Conservation (phyloP, 257 asterid genomes). For the Scutellaria minor region DNA sequence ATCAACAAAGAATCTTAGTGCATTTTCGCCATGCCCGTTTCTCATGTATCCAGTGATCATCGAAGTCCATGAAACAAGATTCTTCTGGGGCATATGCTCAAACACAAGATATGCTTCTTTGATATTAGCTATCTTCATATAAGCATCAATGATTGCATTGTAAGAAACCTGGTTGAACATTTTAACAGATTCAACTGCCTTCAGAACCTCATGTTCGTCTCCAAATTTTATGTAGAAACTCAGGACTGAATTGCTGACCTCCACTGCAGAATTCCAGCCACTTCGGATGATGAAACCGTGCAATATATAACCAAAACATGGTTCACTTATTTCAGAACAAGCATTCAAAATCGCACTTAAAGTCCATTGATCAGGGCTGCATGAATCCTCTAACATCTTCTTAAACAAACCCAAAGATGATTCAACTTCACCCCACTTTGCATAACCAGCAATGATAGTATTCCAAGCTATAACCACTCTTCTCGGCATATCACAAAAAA, state of each 20-base stretch:
- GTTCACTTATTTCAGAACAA: constrained; percentile 50
- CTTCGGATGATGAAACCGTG: constrained; percentile 55
- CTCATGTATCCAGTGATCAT: constrained; percentile 64
- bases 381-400: constrained; percentile 59
- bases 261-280: constrained; percentile 70
- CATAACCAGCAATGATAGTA: constrained; percentile 65
- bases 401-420: constrained; percentile 54
- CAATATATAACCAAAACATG: constrained; percentile 45
- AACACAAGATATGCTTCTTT: constrained; percentile 52
- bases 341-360: constrained; percentile 64
- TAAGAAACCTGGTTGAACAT: constrained; percentile 55
- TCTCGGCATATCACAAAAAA: constrained; percentile 63
- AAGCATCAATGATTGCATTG: constrained; percentile 70
- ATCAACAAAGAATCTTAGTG: constrained; percentile 48
- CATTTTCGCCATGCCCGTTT: constrained; percentile 57
- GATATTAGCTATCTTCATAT: constrained; percentile 64
- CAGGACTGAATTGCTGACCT: constrained; percentile 70
- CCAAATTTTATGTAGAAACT: constrained; percentile 56
- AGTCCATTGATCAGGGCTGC: constrained; percentile 68
- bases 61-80: constrained; percentile 73
- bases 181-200: constrained; percentile 44
- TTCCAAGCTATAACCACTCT: constrained; percentile 69
- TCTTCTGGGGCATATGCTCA: constrained; percentile 47
- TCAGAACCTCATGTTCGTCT: constrained; percentile 51
- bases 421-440: constrained; percentile 50